Percentiles rank a stretch among this genome's conserved stretches.
Evolutionary conservation across 164 flowering plant species (phyloP).

Genomic region (Annona cherimola): DNA sequence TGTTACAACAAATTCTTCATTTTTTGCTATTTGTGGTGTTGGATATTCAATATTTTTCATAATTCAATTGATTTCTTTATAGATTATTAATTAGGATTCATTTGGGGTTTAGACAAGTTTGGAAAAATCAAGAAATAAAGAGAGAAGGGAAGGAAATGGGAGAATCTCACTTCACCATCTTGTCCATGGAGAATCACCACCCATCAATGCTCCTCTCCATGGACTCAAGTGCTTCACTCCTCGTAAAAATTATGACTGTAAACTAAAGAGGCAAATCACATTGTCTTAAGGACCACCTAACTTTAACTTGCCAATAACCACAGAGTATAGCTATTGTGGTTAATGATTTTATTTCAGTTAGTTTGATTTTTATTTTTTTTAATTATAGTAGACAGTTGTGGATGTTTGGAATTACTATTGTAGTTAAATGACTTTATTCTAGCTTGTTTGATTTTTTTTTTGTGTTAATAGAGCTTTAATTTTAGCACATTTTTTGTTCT

Average conservation of each 20-base stretch:
- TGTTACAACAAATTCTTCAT: not conserved
- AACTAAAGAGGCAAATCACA: conserved; percentile 50
- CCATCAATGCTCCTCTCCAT: conserved; percentile 84
- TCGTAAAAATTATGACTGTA: conserved; percentile 67
- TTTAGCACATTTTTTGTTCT: too few species aligned
- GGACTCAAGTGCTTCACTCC: conserved; percentile 70
- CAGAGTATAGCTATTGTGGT: conserved; percentile 7
- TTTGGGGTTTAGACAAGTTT: conserved; percentile 14
- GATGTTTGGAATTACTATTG: too few species aligned
- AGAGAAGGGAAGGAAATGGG: conserved; percentile 35
- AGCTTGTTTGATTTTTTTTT: too few species aligned
- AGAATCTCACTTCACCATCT: conserved; percentile 46
- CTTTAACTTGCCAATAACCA: conserved; percentile 76
- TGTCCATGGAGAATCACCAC: conserved; percentile 82
- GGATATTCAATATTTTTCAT: not conserved
- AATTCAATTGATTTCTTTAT: not conserved
- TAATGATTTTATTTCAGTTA: not conserved
- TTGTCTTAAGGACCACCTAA: conserved; percentile 63
- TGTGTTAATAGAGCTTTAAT: too few species aligned
- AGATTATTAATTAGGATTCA: conserved; percentile 22
- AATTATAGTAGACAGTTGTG: too few species aligned
- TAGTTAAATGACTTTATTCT: too few species aligned
- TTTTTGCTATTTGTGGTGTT: not conserved
- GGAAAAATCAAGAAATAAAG: not conserved
- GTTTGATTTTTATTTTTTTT: too few species aligned